Percentiles rank a stretch among this genome's conserved stretches.
Evolutionary conservation across 2,329 filamentous ascomycete genomes (phyloP).

Genomic region (Colletotrichum liriopes): DNA sequence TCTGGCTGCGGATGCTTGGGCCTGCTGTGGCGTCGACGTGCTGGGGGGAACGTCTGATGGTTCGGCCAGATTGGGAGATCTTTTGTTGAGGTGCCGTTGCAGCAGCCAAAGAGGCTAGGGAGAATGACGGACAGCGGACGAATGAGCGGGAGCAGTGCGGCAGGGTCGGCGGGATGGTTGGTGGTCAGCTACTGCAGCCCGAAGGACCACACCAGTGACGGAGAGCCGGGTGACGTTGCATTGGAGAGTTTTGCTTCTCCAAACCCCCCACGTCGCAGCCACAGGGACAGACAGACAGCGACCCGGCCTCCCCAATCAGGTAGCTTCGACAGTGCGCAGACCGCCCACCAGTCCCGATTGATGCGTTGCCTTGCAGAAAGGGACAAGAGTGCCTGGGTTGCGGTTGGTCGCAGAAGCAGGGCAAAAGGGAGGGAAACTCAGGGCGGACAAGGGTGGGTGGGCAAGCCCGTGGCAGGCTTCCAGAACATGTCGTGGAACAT

Average conservation of each 20-base stretch:
- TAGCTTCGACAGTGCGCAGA: not conserved
- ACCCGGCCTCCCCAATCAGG: slow-evolving; percentile 29
- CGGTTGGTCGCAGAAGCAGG: slow-evolving; percentile 23
- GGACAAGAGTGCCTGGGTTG: slow-evolving; percentile 7
- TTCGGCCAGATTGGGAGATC: slow-evolving; percentile 18
- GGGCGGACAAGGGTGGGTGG: slow-evolving; percentile 15
- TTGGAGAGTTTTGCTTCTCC: slow-evolving; percentile 30
- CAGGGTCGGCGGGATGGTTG: not conserved
- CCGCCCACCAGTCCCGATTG: not conserved
- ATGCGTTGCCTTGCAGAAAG: slow-evolving; percentile 22
- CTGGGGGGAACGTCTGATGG: slow-evolving; percentile 3
- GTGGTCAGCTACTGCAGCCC: not conserved
- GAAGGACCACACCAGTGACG: not conserved
- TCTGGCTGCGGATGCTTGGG: not conserved
- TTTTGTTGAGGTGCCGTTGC: not conserved
- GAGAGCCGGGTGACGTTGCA: slow-evolving; percentile 33
- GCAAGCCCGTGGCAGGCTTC: slow-evolving; percentile 22
- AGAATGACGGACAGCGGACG: slow-evolving; percentile 1
- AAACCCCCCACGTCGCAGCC: slow-evolving; percentile 32
- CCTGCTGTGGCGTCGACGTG: not conserved
- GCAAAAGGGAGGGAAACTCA: slow-evolving; percentile 19
- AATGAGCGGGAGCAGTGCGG: not conserved
- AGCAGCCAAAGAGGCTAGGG: not conserved
- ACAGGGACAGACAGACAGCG: slow-evolving; percentile 24
- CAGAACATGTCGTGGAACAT: slow-evolving; percentile 34